Evolutionary conservation across 495 filamentous ascomycete species (phyloP).

Genomic region (Neurospora sp.): DNA sequence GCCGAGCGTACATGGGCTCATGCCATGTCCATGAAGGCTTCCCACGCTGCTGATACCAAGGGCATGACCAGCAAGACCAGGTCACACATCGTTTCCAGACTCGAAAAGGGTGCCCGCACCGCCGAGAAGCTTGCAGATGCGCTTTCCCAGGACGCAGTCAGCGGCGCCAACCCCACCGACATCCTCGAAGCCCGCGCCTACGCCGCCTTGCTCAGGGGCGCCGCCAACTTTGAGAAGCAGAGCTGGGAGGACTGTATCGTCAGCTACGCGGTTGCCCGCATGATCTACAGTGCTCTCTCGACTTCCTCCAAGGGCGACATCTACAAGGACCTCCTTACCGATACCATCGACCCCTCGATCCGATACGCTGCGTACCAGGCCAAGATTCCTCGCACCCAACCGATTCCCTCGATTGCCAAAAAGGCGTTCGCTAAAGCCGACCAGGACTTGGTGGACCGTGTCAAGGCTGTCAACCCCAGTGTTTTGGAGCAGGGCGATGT

Average conservation of each 20-base stretch:
- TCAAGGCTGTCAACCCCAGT: conserved; percentile 64
- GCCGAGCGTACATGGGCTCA: conserved; percentile 94
- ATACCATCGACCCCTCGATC: conserved; percentile 85
- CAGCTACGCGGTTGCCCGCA: conserved; percentile 62
- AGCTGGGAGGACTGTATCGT: conserved; percentile 71
- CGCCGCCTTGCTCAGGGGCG: conserved; percentile 59
- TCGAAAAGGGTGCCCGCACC: conserved; percentile 65
- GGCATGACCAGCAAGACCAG: conserved; percentile 68
- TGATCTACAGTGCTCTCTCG: conserved; percentile 70
- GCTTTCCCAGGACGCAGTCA: conserved; percentile 46
- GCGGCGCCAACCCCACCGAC: conserved; percentile 58
- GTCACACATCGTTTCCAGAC: conserved; percentile 76
- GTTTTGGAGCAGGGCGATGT: conserved; percentile 54
- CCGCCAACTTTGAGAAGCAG: conserved; percentile 73
- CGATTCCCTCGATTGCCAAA: conserved; percentile 65
- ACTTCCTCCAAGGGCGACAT: conserved; percentile 53
- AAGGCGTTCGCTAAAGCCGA: conserved; percentile 60
- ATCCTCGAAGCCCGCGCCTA: conserved; percentile 85
- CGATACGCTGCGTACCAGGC: conserved; percentile 89
- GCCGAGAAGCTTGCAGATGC: conserved; percentile 59
- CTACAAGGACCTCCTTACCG: conserved; percentile 74
- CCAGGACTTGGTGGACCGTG: conserved; percentile 46
- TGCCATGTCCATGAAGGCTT: conserved; percentile 86
- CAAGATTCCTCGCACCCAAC: conserved; percentile 71
- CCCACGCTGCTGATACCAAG: conserved; percentile 67